Base-by-base conservation (phyloP, 208 protist genomes). In the Phytomonas francai region DNA sequence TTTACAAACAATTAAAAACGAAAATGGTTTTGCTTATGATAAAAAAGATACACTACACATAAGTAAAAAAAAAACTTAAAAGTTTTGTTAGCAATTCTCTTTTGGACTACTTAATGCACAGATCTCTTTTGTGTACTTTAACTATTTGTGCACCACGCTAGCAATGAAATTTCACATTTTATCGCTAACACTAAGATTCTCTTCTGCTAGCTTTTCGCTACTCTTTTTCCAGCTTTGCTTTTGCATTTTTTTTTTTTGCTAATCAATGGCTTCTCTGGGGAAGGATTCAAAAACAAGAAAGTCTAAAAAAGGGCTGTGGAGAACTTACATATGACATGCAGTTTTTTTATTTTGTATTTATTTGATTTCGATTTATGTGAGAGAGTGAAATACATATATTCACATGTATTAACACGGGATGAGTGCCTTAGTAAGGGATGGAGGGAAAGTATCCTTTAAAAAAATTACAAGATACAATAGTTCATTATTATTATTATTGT, bases 51-150 rank as follows among this genome's bases (percentile, higher is more conserved):
- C 19, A 61, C 1, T 12, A 61, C 19, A 61, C 9, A 14, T 8
- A 61, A 39, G 56, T 29, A 65, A 71, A n/a, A 16, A 45, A 71
- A 65, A 54, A 71, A 71, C 11, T 54, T 25, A 65, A 63, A 51
- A 54, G 11, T 57, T 31, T 27, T 45, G 39, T 45, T 45, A 45
- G 39, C 39, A 45, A 7, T 45, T 8, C 19, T 61, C 32, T 61
- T 61, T 61, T 42, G 19, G 58, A 42, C 32, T 36, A 61, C 11
- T 42, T 61, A 14, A 61, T 36, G 1, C 11, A 42, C 32, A 61
- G 30, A 14, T 61, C 58, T 32, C 19, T 61, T 16, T 61, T 61
- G 3, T 61, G n/a, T n/a, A n/a, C n/a, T 42, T 0, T 61, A 22
- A 14, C 12, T 61, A 42, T 45, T 7, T 16, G 39, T 45, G 39